Evolutionary conservation across 805 yeast genomes (phyloP).

Genomic region (Wickerhamiella vanderwaltii): DNA sequence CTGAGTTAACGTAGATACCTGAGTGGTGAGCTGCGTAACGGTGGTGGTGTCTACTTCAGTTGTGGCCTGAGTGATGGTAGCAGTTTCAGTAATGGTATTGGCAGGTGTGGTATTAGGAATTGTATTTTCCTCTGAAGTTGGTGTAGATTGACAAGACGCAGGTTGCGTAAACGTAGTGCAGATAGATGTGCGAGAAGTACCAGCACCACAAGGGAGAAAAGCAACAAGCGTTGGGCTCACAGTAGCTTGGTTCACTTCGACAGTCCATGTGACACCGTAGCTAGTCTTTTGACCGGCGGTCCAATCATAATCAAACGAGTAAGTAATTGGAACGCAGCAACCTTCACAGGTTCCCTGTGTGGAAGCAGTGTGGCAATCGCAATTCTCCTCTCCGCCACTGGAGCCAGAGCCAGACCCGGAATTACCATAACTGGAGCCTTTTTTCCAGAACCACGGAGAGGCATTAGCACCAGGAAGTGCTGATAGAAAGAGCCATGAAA

Average conservation of each 20-base stretch:
- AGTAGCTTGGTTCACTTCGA: slow-evolving; percentile 12
- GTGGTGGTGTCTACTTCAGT: slow-evolving; percentile 16
- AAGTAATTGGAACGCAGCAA: slow-evolving; percentile 24
- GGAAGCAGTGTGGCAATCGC: slow-evolving; percentile 5
- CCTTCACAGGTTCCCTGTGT: slow-evolving; percentile 20
- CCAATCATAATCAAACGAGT: slow-evolving; percentile 20
- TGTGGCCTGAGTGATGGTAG: slow-evolving; percentile 9
- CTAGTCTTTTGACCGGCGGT: slow-evolving; percentile 12
- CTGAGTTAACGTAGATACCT: slow-evolving; percentile 11
- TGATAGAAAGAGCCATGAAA: slow-evolving; percentile 6
- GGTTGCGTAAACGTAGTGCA: slow-evolving; percentile 9
- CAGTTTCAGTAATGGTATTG: background rate
- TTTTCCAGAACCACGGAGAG: slow-evolving; percentile 21
- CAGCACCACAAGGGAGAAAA: background rate
- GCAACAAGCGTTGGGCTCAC: slow-evolving; percentile 9
- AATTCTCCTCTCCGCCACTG: slow-evolving; percentile 8
- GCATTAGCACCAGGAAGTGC: slow-evolving; percentile 6
- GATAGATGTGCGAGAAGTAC: slow-evolving; percentile 4
- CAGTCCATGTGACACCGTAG: slow-evolving; percentile 20
- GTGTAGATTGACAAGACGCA: background rate
- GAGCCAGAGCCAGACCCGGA: background rate
- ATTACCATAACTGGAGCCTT: slow-evolving; percentile 12
- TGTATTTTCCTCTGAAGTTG: slow-evolving; percentile 12
- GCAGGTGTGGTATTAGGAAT: background rate
- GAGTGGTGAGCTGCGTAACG: slow-evolving; percentile 10